Base-by-base conservation (phyloP, 2,329 filamentous ascomycete genomes). In the Penicillium freii region DNA sequence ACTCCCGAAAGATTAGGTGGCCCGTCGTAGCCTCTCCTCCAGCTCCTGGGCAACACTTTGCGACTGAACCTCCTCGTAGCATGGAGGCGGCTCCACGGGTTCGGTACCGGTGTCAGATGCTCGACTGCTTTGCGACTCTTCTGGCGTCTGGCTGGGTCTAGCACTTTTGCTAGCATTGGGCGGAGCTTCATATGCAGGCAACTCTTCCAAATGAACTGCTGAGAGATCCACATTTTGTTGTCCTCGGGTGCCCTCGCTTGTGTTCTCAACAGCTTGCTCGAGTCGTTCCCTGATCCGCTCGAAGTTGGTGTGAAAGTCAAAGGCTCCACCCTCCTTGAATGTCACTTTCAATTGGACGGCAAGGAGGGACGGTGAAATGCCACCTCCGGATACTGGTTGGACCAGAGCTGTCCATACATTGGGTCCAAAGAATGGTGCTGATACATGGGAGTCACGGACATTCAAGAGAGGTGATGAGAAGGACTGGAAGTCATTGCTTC, bases 291-390 rank as follows among this genome's bases (percentile, higher is more conserved):
- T 92, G 62, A 97, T 86, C 55, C 89, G 82, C 67, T 95, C 91
- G 69, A 92, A 96, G 51, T 85, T 85, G 50, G 85, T 84, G 67
- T 92, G 88, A 70, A 96, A 97, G 66, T 96, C 92, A 73, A 89
- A 94, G 57, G 92, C 92, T n/a, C 93, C 93, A 43, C 93, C 93
- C 61, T 97, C 92, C 71, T 92, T 92, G 80, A 97, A 97, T 23
- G 88, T 92, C 67, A 97, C 82, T 72, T 90, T 92, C 64, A 96
- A 75, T 68, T 94, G 91, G 43, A 96, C 81, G 29, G 87, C 85
- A 19, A 87, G 83, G 60, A 91, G 82, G 23, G 88, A 81, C 5
- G 87, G 77, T 0, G 92, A 90, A 50, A 97, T 90, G 49, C 91
- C 90, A 38, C 94, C 94, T 36, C 90, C 90, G 1, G 88, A 79